A percentile compares a stretch with the other conserved stretches of the same genome.
Evolutionary conservation across 2,329 filamentous ascomycete genomes (phyloP).

Genomic region (Pyricularia sp.): DNA sequence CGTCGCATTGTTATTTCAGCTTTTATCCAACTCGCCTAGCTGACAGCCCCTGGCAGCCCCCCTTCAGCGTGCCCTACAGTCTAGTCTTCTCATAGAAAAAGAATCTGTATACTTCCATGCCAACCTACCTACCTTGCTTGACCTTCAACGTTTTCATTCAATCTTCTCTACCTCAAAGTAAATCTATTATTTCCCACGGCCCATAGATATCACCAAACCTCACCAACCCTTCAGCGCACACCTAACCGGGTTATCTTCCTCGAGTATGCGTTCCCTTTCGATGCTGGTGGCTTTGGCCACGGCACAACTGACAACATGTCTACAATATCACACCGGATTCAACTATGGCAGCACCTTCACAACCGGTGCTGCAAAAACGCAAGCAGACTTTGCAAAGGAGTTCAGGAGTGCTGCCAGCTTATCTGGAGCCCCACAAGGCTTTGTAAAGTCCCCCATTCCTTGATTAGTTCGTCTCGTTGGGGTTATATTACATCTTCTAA

Average conservation of each 20-base stretch:
- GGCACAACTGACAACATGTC: conserved; percentile 24
- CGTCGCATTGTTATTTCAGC: not conserved
- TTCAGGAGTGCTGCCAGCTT: not conserved
- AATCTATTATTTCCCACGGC: not conserved
- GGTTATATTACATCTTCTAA: not conserved
- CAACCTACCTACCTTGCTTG: too few relatives aligned
- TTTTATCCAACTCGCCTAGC: not conserved
- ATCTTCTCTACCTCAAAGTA: not conserved
- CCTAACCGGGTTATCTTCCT: not conserved
- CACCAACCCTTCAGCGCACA: not conserved
- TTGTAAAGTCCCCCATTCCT: not conserved
- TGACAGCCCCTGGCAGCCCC: not conserved
- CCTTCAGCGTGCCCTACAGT: not conserved
- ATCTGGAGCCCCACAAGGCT: not conserved
- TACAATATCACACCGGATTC: conserved; percentile 44
- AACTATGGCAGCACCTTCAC: conserved; percentile 61
- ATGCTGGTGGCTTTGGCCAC: conserved; percentile 25
- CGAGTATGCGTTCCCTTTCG: conserved; percentile 3
- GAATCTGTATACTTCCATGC: not conserved
- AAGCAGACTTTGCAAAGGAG: conserved; percentile 42
- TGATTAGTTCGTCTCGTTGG: too few relatives aligned
- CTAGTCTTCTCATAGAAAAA: too few relatives aligned
- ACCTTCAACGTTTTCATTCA: not conserved
- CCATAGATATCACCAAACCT: not conserved
- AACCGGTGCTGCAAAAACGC: conserved; percentile 48